Evolutionary conservation across 805 yeast species (phyloP), one percentile per base, ranked within the genome.

Genomic region (Lachancea kluyveri): DNA sequence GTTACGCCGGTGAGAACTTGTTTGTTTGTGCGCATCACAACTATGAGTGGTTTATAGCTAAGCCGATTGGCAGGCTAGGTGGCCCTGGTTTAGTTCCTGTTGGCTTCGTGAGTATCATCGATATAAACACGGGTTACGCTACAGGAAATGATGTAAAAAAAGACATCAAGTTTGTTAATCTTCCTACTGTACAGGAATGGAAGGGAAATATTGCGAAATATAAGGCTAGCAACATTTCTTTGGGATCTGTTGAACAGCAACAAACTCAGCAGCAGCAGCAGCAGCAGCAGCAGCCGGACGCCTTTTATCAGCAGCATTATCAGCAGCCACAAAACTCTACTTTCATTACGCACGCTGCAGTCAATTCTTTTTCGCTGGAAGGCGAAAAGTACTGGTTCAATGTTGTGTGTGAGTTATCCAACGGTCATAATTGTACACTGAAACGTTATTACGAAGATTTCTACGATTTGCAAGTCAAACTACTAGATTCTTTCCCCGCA

Each of bases 21-120:
- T 83, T 88, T 18, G 76, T 94, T 8, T 90, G 96, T 60, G 99
- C 99, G 2, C 96, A 90, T 59, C 94, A 90, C 52, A 87, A 86
- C 35, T 82, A 68, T 43, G 99, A 94, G 61, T 92, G 99, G 99
- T 88, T 87, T 48, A 92, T 92, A 38, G 97, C 96, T 4, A 92
- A 92, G 56, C 96, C 96, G 9, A 83, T 92, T 25, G 94, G 90
- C 38, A 68, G 96, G 33, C 65, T 92, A 22, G 97, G 98, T 16
- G 98, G 96, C 1, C 97, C 97, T 0, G 98, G 99, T 1, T 67
- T 92, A 27, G 94, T 92, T 6, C 98, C 99, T 0, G 88, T 85
- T 4, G 74, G 84, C 12, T 92, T 83, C 50, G 92, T 92, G 15
- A 84, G 86, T 50, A 71, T 90, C 21, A 75, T 90, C 24, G 95